phyloP scores from a whole-genome alignment of 2,329 filamentous ascomycete genomes.

The Alternaria sp. region DNA sequence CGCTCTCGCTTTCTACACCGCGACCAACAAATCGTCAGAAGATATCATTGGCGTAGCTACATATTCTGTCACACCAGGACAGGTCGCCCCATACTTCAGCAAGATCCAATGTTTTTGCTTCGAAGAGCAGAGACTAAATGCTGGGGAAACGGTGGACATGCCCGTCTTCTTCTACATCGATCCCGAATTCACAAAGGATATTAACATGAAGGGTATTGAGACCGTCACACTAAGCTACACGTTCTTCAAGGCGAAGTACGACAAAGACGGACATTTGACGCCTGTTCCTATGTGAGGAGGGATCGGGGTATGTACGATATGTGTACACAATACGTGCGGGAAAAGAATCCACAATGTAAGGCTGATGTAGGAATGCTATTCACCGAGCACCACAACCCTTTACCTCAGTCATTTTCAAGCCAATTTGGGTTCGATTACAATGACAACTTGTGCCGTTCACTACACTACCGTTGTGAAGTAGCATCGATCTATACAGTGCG shows the following conservation, averaged over 20 bases:
- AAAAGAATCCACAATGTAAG: too few relatives aligned
- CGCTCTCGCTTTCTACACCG: conserved; percentile 95
- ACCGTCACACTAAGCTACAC: conserved; percentile 97
- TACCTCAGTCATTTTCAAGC: too few relatives aligned
- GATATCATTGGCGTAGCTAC: conserved; percentile 99
- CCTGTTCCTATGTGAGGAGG: conserved; percentile 55
- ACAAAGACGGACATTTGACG: conserved; percentile 75
- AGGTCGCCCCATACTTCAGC: conserved; percentile 97
- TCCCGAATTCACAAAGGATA: conserved; percentile 88
- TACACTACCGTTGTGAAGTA: too few relatives aligned
- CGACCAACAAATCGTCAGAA: conserved; percentile 84
- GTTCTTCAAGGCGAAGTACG: conserved; percentile 93
- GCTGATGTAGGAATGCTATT: too few relatives aligned
- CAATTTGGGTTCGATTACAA: too few relatives aligned
- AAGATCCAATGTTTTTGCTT: conserved; percentile 99
- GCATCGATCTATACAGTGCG: too few relatives aligned
- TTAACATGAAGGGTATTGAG: conserved; percentile 92
- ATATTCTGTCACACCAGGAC: conserved; percentile 93
- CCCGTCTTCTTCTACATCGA: conserved; percentile 99
- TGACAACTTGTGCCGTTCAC: too few relatives aligned
- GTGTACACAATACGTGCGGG: too few relatives aligned
- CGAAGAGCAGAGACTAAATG: conserved; percentile 90
- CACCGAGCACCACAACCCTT: too few relatives aligned
- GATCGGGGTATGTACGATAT: conserved; percentile 11
- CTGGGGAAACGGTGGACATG: conserved; percentile 98